Percentiles rank a stretch among this genome's conserved stretches.
These are phyloP conservation scores for Chlorencoelia australis DNA, from an alignment of 2,329 filamentous ascomycete species.

Conservation along the genomic window DNA sequence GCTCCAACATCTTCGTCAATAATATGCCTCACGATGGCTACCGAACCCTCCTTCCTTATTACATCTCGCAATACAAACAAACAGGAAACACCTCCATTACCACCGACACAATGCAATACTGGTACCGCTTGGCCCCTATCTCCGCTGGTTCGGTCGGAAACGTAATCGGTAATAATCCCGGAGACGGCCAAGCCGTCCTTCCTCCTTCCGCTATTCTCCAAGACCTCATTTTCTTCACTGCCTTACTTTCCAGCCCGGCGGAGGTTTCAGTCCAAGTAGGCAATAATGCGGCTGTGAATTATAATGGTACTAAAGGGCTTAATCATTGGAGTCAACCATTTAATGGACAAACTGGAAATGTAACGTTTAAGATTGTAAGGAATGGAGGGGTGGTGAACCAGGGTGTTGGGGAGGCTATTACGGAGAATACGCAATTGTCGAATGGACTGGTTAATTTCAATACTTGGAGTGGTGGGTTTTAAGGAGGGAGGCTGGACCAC, in stretches of 20 bases:
- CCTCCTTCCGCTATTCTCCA: conserved; percentile 26
- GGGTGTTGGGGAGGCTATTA: conserved; percentile 21
- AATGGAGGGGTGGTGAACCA: conserved; percentile 15
- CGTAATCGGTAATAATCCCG: conserved; percentile 25
- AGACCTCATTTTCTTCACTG: conserved; percentile 23
- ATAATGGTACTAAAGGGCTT: conserved; percentile 12
- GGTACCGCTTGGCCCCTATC: conserved; percentile 32
- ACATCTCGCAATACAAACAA: conserved; percentile 40
- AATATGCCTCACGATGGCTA: conserved; percentile 41
- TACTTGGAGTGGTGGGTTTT: conserved; percentile 22
- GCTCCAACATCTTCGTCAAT: conserved; percentile 37
- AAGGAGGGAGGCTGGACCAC: too few relatives aligned
- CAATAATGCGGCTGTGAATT: conserved; percentile 9
- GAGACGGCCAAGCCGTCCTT: conserved; percentile 13
- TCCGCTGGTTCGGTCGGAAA: conserved; percentile 26
- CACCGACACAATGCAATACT: conserved; percentile 30
- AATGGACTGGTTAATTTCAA: conserved; percentile 22
- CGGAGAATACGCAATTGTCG: conserved; percentile 9
- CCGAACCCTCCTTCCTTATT: conserved; percentile 38
- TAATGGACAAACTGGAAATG: conserved; percentile 24
- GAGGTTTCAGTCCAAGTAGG: conserved; percentile 28
- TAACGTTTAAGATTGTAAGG: conserved; percentile 22
- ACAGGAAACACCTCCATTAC: conserved; percentile 22
- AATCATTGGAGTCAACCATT: conserved; percentile 25
- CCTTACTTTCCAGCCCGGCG: conserved; percentile 22